Evolutionary conservation across 495 filamentous ascomycete genomes (phyloP), one percentile per base, ranked within the genome.

Genomic region (Hypoxylon fragiforme): DNA sequence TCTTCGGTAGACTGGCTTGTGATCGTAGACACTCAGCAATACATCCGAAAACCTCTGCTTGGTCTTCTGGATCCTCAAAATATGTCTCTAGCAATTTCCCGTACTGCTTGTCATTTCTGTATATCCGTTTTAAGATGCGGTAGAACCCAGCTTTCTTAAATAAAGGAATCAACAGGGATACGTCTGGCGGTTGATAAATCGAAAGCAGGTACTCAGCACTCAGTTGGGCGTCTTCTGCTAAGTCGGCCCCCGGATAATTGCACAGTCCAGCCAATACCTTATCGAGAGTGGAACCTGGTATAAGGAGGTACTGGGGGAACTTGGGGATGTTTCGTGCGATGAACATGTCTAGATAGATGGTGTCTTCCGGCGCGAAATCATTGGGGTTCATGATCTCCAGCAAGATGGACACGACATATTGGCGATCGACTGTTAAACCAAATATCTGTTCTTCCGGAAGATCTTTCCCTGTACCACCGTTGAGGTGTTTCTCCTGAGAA

Each of bases 321-420:
- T 97, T 98, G 1, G 94, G 90, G 12, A 97, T 79, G 62, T 95
- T 98, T 49, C 94, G 86, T 36, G 94, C 92, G 67, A 97, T 84
- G 65, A 98, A 97, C 90, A 98, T 98, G 67, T 98, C 87, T 26
- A 98, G 79, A 69, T 95, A 97, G 49, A 98, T 89, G 19, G 87
- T 90, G 68, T 97, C 90, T 50, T 87, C 81, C n/a, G 82, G 62
- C 3, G 81, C 78, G 63, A 95, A 97, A 7, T 84, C 82, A 12
- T 76, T 64, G 7, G 82, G 69, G 43, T 82, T 84, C 89, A 97
- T 94, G 19, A 96, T 84, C 64, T 95, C 90, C 19, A 95, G 77
- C 44, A 98, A 70, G 32, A 96, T 94, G 40, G 85, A 92, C 51
- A 96, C 81, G 44, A 98, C 78, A 65, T 91, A 92, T 70, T 97